Conservation (phyloP, 441 rosid genomes). For the Hura crepitans region DNA sequence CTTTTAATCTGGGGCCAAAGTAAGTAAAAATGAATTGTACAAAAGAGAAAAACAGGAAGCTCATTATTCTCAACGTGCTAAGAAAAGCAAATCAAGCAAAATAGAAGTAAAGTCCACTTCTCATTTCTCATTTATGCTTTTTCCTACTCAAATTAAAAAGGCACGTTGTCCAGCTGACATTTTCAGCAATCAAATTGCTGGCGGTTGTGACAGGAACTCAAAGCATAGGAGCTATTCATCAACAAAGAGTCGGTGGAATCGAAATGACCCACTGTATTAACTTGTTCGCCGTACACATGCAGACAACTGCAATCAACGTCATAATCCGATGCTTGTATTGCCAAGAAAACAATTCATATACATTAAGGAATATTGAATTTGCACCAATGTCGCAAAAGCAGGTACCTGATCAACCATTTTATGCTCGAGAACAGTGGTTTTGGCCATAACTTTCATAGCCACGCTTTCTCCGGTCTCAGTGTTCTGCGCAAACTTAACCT, state of each 20-base stretch:
- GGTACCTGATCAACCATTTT: constrained; percentile 93
- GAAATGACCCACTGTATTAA: not conserved
- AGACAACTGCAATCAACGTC: not conserved
- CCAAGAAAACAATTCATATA: not conserved
- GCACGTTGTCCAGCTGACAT: not conserved
- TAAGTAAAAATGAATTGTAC: constrained; percentile 4
- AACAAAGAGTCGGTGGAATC: not conserved
- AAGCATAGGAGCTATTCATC: not conserved
- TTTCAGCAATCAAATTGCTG: not conserved
- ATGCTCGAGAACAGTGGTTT: constrained; percentile 72
- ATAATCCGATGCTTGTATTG: not conserved
- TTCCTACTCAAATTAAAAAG: not conserved
- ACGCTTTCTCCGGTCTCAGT: constrained; percentile 67
- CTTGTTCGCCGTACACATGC: not conserved
- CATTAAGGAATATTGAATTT: not conserved
- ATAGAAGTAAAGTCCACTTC: too few relatives aligned
- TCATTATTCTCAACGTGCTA: not conserved
- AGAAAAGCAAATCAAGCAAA: not conserved
- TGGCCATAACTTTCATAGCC: constrained; percentile 82
- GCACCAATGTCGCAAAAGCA: not conserved
- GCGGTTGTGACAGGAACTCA: not conserved
- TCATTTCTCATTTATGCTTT: not conserved
- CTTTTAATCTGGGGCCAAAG: constrained; percentile 59
- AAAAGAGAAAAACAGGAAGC: constrained; percentile 11
- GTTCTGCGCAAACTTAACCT: constrained; percentile 86